Conservation (phyloP, 2,329 filamentous ascomycete species). For the Fusarium longipes region DNA sequence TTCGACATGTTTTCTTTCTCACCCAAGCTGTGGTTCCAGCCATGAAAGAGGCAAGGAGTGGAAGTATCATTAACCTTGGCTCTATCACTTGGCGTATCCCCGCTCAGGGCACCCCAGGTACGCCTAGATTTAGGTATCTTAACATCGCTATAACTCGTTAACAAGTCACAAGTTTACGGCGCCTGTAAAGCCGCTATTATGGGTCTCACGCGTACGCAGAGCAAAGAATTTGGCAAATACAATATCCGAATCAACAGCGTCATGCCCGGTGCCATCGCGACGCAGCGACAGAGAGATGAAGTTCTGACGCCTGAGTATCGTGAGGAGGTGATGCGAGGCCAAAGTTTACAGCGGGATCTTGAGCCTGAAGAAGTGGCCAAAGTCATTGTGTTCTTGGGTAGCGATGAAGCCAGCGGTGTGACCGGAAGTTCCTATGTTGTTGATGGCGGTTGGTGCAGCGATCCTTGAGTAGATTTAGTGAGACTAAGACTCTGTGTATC, state of each 20-base stretch:
- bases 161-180: conserved; percentile 54
- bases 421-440: conserved; percentile 55
- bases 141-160: rapidly evolving
- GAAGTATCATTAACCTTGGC: conserved; percentile 68
- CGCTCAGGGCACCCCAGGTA: conserved; percentile 55
- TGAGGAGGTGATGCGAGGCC: conserved; percentile 53
- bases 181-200: conserved; percentile 65
- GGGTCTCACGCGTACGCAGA: conserved; percentile 66
- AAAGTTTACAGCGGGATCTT: conserved; percentile 57
- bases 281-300: conserved; percentile 56
- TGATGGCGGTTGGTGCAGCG: conserved; percentile 50
- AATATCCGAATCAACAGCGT: conserved; percentile 62
- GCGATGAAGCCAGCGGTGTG: conserved; percentile 60
- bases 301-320: conserved; percentile 57
- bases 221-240: conserved; percentile 62
- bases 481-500: background rate
- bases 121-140: background rate
- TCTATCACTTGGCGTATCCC: conserved; percentile 60
- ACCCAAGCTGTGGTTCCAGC: conserved; percentile 76
- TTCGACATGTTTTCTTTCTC: conserved; percentile 69
- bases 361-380: conserved; percentile 59
- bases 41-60: conserved; percentile 54
- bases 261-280: conserved; percentile 61
- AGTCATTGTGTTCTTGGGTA: conserved; percentile 58
- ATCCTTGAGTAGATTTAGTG: conserved; percentile 10